Evolutionary conservation across 2,329 filamentous ascomycete genomes (phyloP).

Genomic region (Clonostachys solani): DNA sequence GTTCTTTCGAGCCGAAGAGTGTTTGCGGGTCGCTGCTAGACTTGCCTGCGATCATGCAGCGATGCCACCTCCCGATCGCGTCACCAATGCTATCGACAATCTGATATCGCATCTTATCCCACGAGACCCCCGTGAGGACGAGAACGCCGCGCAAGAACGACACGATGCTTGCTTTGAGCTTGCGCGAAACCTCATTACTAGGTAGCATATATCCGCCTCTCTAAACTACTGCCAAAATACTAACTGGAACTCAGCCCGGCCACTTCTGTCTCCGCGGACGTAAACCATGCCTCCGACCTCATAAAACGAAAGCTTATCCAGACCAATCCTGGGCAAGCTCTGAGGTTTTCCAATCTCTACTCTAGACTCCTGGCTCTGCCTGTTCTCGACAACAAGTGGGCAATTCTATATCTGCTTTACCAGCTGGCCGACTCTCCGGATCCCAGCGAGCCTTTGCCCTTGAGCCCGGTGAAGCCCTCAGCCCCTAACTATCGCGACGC

Average conservation of each 20-base stretch:
- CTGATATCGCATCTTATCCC: constrained; percentile 74
- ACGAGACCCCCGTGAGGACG: constrained; percentile 58
- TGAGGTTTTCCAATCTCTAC: constrained; percentile 87
- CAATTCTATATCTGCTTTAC: constrained; percentile 87
- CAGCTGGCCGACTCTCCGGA: constrained; percentile 69
- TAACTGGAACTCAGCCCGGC: constrained; percentile 27
- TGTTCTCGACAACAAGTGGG: constrained; percentile 94
- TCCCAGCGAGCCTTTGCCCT: constrained; percentile 44
- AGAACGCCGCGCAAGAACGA: constrained; percentile 63
- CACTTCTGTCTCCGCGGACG: constrained; percentile 60
- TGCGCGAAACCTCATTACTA: constrained; percentile 46
- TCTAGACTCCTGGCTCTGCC: constrained; percentile 84
- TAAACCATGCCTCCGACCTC: constrained; percentile 88
- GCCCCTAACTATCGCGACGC: constrained; percentile 30
- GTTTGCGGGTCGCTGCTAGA: no score
- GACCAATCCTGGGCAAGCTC: constrained; percentile 72
- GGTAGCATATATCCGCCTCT: constrained; percentile 26
- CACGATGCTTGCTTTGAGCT: constrained; percentile 58
- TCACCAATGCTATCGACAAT: constrained; percentile 75
- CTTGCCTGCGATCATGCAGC: constrained; percentile 36
- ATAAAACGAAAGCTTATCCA: constrained; percentile 86
- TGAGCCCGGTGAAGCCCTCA: constrained; percentile 34
- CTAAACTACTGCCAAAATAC: not conserved
- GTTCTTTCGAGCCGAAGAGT: no score
- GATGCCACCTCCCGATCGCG: constrained; percentile 57